Conservation (phyloP, 495 filamentous ascomycete genomes). For the Lichina pygmaea region DNA sequence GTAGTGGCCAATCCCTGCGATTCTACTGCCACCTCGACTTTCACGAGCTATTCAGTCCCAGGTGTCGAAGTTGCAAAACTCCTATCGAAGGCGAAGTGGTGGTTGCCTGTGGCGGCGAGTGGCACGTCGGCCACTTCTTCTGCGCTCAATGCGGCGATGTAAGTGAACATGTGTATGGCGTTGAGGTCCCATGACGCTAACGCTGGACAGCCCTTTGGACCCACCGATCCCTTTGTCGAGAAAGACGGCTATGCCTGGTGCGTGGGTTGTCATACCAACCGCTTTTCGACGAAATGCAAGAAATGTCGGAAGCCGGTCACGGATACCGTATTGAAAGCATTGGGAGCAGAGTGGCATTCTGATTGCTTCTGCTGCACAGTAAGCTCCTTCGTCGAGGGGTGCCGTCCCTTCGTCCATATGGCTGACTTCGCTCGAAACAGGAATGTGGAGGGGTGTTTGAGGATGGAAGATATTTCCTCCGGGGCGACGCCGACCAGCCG, state of each 20-base stretch:
- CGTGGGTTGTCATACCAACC: conserved; percentile 69
- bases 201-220: conserved; percentile 37
- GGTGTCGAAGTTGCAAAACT: conserved; percentile 89
- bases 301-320: conserved; percentile 67
- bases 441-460: conserved; percentile 34
- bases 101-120: conserved; percentile 76
- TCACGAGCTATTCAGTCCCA: conserved; percentile 78
- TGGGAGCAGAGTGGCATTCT: conserved; percentile 86
- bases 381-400: conserved; percentile 2
- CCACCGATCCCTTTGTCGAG: conserved; percentile 69
- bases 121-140: conserved; percentile 98
- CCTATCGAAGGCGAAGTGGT: conserved; percentile 95
- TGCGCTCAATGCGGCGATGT: conserved; percentile 94
- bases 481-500: conserved; percentile 21
- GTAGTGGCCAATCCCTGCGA: conserved; percentile 33
- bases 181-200: conserved; percentile 3
- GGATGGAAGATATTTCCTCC: conserved; percentile 37
- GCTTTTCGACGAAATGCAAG: conserved; percentile 64
- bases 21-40: conserved; percentile 98
- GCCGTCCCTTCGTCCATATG: not conserved
- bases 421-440: conserved; percentile 10
- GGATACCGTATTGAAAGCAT: conserved; percentile 60
- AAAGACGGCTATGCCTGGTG: conserved; percentile 99
- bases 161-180: conserved; percentile 7
- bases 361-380: conserved; percentile 63